A percentile compares a stretch with the other conserved stretches of the same genome.
Conservation (phyloP, 805 yeast species). For the Kodamaea fukazawae region DNA sequence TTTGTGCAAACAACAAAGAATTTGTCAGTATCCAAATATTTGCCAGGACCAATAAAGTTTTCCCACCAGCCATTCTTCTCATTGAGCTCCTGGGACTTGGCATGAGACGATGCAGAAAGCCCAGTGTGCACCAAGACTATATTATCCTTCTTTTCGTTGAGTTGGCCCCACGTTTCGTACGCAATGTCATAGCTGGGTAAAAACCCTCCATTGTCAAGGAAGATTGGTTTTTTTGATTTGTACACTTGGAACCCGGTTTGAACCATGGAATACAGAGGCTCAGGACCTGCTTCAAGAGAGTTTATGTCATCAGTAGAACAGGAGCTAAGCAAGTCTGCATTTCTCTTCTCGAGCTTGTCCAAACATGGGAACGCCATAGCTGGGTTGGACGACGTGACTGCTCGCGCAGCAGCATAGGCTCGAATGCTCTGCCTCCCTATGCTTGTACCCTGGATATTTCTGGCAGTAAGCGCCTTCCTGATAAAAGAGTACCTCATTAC, state of each 20-base stretch:
- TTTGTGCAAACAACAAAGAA: constrained; percentile 86
- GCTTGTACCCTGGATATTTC: no score
- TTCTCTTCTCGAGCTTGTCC: constrained; percentile 66
- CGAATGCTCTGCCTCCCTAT: no score
- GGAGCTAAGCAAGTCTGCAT: constrained; percentile 30
- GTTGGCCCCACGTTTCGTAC: constrained; percentile 86
- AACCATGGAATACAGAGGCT: constrained; percentile 75
- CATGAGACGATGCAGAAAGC: constrained; percentile 90
- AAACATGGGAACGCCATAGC: constrained; percentile 81
- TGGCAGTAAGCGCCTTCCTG: no score
- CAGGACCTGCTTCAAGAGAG: constrained; percentile 69
- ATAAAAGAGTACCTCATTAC: no score
- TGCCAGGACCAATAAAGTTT: constrained; percentile 81
- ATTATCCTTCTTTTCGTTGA: constrained; percentile 63
- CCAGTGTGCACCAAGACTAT: constrained; percentile 87
- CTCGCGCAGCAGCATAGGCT: not conserved
- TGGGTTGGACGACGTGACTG: constrained; percentile 44
- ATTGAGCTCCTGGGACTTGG: constrained; percentile 72
- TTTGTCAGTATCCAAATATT: constrained; percentile 74
- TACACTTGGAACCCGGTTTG: constrained; percentile 63
- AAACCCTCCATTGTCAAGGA: constrained; percentile 78
- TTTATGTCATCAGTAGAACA: constrained; percentile 13
- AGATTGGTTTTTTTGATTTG: constrained; percentile 55
- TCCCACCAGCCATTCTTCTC: constrained; percentile 93
- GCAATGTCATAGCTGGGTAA: constrained; percentile 79